Conservation (phyloP, 768 basidiomycete species). For the Postia placenta region DNA sequence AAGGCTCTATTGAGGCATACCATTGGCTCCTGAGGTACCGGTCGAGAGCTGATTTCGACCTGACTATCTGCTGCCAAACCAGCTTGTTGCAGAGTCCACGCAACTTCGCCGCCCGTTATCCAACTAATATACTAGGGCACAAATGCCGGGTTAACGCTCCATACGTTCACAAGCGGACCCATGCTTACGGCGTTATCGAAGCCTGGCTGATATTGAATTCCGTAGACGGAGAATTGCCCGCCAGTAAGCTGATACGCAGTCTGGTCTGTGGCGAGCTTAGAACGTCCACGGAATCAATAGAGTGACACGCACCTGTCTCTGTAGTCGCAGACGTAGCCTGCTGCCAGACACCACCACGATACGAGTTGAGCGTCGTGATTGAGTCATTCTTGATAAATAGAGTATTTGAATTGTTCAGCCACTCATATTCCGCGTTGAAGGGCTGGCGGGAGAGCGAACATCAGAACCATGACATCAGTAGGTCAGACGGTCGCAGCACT, state of each 20-base stretch:
- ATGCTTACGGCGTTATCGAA: slow-evolving; percentile 47
- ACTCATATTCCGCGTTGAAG: slow-evolving; percentile 67
- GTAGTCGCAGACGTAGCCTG: slow-evolving; percentile 48
- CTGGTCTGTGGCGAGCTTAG: slow-evolving; percentile 41
- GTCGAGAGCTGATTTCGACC: slow-evolving; percentile 60
- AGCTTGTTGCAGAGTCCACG: slow-evolving; percentile 64
- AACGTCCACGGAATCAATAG: background rate
- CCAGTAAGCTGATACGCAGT: slow-evolving; percentile 55
- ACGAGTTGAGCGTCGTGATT: slow-evolving; percentile 54
- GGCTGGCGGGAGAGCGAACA: slow-evolving; percentile 40
- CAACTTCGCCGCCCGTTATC: slow-evolving; percentile 54
- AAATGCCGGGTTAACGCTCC: background rate
- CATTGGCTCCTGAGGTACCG: slow-evolving; percentile 82
- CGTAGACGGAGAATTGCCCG: slow-evolving; percentile 65
- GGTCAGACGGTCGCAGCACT: no score
- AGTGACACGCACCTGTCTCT: slow-evolving; percentile 27
- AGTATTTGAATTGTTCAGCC: slow-evolving; percentile 60
- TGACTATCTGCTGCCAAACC: slow-evolving; percentile 53
- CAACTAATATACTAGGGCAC: slow-evolving; percentile 65
- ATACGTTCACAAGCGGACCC: background rate
- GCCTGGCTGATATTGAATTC: slow-evolving; percentile 77
- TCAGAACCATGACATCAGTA: background rate
- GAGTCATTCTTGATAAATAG: slow-evolving; percentile 47
- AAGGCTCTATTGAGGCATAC: slow-evolving; percentile 27
- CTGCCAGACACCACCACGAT: slow-evolving; percentile 73